Conservation (phyloP, 495 filamentous ascomycete species). For the Chaetomium fimeti region DNA sequence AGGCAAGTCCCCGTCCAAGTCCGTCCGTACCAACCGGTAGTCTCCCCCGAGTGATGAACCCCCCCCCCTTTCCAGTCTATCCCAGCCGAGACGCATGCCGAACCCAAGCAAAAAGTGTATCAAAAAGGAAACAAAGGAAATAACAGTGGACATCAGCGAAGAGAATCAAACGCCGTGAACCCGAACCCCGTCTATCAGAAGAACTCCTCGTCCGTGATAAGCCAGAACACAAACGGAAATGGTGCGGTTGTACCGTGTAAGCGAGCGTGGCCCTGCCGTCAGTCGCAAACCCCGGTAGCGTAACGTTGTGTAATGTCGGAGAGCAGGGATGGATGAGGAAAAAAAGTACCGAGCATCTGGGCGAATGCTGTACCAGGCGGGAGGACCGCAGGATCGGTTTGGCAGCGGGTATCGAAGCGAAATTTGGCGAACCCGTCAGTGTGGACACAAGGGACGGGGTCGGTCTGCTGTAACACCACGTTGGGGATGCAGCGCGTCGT, state of each 20-base stretch:
- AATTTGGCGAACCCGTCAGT: conserved; percentile 15
- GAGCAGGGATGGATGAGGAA: not conserved
- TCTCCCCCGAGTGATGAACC: not conserved
- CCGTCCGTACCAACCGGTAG: conserved; percentile 6
- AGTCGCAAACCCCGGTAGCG: not conserved
- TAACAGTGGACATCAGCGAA: not conserved
- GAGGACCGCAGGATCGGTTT: conserved; percentile 18
- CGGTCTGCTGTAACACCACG: conserved; percentile 11
- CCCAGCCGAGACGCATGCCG: not conserved
- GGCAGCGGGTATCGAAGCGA: conserved; percentile 21
- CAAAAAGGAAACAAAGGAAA: conserved; percentile 4
- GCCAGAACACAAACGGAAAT: conserved; percentile 10
- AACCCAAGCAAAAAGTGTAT: conserved; percentile 5
- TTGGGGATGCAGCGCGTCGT: conserved; percentile 6
- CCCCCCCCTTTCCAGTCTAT: conserved; percentile 10
- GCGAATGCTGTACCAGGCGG: conserved; percentile 12
- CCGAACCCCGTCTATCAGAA: conserved; percentile 6
- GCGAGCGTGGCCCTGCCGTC: conserved; percentile 18
- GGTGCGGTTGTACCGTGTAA: not conserved
- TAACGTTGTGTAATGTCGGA: conserved; percentile 7
- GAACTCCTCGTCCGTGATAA: conserved; percentile 11
- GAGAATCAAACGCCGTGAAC: not conserved
- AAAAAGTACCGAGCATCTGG: conserved; percentile 18
- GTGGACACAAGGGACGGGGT: not conserved
- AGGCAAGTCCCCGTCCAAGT: not conserved